A percentile compares a stretch with the other conserved stretches of the same genome.
phyloP scores from a whole-genome alignment of 169 alveolate species.

The Eimeria maxima region DNA sequence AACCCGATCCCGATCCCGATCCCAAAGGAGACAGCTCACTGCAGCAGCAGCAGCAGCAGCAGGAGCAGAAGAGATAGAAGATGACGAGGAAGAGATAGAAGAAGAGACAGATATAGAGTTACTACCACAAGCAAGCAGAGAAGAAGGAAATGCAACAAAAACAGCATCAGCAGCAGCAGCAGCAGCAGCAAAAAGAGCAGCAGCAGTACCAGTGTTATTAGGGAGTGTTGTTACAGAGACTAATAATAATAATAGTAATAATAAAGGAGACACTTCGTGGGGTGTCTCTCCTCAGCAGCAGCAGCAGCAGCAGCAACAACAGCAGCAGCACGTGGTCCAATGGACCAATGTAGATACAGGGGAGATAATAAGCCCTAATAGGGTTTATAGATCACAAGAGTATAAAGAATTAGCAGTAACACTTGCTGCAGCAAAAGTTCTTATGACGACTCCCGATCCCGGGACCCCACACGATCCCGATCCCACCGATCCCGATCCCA shows the following conservation, averaged over 20 bases:
- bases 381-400: conserved; percentile 9
- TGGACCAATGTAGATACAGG: conserved; percentile 67
- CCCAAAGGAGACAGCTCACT: not conserved
- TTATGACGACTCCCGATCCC: conserved; percentile 37
- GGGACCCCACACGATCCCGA: not conserved
- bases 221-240: not conserved
- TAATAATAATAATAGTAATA: not conserved
- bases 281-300: not conserved
- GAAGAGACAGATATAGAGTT: no score
- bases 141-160: not conserved
- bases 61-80: not conserved
- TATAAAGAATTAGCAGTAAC: conserved; percentile 49
- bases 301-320: conserved; percentile 3
- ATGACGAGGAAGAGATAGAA: no score
- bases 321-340: conserved; percentile 22
- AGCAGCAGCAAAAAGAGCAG: not conserved
- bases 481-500: not conserved
- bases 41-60: conserved; percentile 44
- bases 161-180: not conserved
- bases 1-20: not conserved
- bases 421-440: conserved; percentile 24
- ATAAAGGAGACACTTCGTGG: no score
- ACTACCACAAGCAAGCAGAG: no score
- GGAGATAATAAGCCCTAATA: conserved; percentile 35
- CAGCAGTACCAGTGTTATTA: conserved; percentile 5